phyloP scores from a whole-genome alignment of 2,329 filamentous ascomycete species.

The Penicillium psychrosexuale region DNA sequence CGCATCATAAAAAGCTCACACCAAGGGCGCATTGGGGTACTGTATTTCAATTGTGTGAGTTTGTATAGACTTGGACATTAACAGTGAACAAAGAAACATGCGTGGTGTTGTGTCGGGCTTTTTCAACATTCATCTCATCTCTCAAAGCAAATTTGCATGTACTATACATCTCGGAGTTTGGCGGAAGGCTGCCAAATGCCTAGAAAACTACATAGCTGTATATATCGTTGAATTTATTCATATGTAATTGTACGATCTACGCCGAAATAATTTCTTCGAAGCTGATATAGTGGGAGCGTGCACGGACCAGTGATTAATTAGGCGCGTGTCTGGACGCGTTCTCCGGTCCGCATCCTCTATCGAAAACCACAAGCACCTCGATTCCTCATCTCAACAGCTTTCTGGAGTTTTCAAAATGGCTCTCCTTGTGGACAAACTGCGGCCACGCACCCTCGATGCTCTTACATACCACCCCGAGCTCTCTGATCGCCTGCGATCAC shows the following conservation, averaged over 20 bases:
- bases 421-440: conserved; percentile 63
- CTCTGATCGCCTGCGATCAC: conserved; percentile 77
- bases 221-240: neutral
- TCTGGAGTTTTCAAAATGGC: conserved; percentile 50
- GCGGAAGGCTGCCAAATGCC: conserved; percentile 1
- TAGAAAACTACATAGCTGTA: conserved; percentile 3
- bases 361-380: conserved; percentile 1
- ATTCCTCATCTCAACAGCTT: neutral
- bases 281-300: conserved; percentile 12
- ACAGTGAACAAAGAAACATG: neutral
- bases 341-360: conserved; percentile 17
- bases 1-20: conserved; percentile 30
- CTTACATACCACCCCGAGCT: conserved; percentile 87
- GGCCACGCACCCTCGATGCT: conserved; percentile 50
- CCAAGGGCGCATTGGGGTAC: neutral
- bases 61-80: neutral
- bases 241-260: neutral
- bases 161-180: conserved; percentile 15
- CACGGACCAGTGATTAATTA: conserved; percentile 40
- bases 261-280: neutral
- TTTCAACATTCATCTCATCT: conserved; percentile 16
- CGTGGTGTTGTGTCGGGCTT: neutral
- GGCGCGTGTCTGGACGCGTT: conserved; percentile 41
- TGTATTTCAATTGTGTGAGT: neutral
- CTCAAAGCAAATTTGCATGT: conserved; percentile 16